Evolutionary conservation across 306 rosid genomes (phyloP).

Genomic region (Lagenaria siceraria): DNA sequence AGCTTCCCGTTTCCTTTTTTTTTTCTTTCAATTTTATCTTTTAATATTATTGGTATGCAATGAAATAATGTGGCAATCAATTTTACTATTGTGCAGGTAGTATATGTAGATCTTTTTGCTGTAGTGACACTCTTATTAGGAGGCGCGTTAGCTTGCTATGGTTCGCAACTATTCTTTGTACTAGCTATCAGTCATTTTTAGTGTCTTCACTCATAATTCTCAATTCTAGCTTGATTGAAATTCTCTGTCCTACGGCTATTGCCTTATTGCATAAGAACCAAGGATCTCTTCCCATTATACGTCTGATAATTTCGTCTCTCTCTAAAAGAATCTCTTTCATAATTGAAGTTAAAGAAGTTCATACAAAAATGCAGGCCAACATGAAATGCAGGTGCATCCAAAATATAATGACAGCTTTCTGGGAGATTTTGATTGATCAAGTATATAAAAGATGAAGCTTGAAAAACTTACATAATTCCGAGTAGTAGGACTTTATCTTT

Average conservation of each 20-base stretch:
- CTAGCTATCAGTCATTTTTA: slow-evolving; percentile 4
- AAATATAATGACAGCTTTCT: background rate
- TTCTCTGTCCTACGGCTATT: background rate
- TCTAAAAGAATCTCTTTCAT: background rate
- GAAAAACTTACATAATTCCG: background rate
- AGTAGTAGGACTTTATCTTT: background rate
- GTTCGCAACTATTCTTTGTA: slow-evolving; percentile 18
- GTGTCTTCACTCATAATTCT: background rate
- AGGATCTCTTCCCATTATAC: background rate
- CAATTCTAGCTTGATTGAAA: background rate
- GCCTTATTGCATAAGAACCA: background rate
- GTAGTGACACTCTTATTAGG: slow-evolving; percentile 52
- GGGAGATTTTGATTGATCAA: background rate
- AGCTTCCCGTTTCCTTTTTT: background rate
- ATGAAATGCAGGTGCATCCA: background rate
- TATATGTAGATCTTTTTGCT: slow-evolving; percentile 61
- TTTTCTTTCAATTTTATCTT: too few species aligned
- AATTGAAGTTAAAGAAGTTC: background rate
- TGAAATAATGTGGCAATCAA: slow-evolving; percentile 4
- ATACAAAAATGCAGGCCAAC: background rate
- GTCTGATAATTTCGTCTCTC: background rate
- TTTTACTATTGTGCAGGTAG: slow-evolving; percentile 57
- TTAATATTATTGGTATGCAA: background rate
- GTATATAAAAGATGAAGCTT: background rate
- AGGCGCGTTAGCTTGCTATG: slow-evolving; percentile 80